A percentile compares a stretch with the other conserved stretches of the same genome.
Conservation (phyloP, 176 grass and related monocot genomes). For the Rhynchospora breviuscula region DNA sequence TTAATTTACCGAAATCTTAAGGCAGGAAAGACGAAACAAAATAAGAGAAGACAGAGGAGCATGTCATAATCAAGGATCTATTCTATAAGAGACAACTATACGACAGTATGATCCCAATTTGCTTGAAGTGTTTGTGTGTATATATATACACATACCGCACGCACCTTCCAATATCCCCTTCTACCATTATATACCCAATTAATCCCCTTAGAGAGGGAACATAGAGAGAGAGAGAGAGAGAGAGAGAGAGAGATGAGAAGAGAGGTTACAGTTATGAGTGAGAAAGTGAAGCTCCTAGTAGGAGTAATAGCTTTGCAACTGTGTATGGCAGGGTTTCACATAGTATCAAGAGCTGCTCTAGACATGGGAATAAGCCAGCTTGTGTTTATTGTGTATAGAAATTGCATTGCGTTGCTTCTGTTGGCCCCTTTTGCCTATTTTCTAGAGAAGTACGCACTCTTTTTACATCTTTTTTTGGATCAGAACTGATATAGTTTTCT, state of each 20-base stretch:
- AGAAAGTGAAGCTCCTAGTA: constrained; percentile 59
- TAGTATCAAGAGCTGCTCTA: constrained; percentile 58
- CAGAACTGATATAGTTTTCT: background rate
- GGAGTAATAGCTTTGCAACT: constrained; percentile 47
- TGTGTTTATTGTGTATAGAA: constrained; percentile 57
- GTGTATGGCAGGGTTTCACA: constrained; percentile 62
- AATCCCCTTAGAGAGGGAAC: background rate
- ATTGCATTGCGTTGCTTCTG: constrained; percentile 48
- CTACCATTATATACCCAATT: background rate
- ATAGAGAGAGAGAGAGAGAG: background rate
- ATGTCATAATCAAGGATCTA: constrained; percentile 19
- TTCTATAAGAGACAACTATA: constrained; percentile 17
- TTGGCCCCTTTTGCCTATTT: constrained; percentile 60
- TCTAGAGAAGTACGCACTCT: constrained; percentile 46
- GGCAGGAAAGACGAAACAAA: background rate
- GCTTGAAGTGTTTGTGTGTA: background rate
- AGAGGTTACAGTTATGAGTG: constrained; percentile 22
- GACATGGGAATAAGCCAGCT: constrained; percentile 60
- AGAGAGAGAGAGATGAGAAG: constrained; percentile 30
- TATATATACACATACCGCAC: background rate
- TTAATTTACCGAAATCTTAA: background rate
- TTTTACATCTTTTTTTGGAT: background rate
- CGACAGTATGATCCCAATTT: background rate
- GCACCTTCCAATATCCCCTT: background rate
- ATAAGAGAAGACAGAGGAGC: background rate